A percentile compares a stretch with the other conserved stretches of the same genome.
Evolutionary conservation across 192 early-diverging fungal genomes (phyloP).

Genomic region (Lobosporangium transversale): DNA sequence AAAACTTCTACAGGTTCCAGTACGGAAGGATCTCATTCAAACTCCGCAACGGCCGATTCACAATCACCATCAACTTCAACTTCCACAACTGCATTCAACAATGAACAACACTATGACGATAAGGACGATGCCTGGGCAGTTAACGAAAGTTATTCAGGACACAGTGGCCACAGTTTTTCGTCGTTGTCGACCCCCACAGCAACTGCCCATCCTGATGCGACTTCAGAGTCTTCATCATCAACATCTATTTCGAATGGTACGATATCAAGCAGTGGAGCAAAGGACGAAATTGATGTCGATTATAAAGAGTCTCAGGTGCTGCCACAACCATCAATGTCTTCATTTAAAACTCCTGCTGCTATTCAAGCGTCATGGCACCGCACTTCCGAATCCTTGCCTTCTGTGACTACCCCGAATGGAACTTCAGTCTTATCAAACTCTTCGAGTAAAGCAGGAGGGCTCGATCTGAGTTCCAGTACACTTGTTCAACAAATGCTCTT

Average conservation of each 20-base stretch:
- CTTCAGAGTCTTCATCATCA: background rate
- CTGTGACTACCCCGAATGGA: background rate
- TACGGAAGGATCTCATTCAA: conserved; percentile 27
- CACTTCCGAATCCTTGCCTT: conserved; percentile 36
- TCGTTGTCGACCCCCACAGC: background rate
- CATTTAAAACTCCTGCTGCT: conserved; percentile 17
- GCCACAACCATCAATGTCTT: conserved; percentile 4
- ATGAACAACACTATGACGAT: conserved; percentile 15
- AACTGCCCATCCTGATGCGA: background rate
- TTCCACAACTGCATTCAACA: background rate
- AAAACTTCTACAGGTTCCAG: background rate
- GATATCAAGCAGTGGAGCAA: background rate
- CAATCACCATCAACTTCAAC: conserved; percentile 28
- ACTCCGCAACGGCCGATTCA: conserved; percentile 27
- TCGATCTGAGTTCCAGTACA: conserved; percentile 51
- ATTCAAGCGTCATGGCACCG: conserved; percentile 38
- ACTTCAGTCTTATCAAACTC: background rate
- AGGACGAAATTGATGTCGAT: background rate
- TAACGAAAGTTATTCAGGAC: conserved; percentile 47
- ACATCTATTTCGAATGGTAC: no score
- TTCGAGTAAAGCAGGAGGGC: conserved; percentile 26
- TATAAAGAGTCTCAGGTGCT: background rate
- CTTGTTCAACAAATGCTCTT: conserved; percentile 51
- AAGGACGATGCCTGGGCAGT: conserved; percentile 50
- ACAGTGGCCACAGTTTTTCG: background rate